Base-by-base conservation (phyloP, 345 rosid species). In the Brassica rapa region DNA sequence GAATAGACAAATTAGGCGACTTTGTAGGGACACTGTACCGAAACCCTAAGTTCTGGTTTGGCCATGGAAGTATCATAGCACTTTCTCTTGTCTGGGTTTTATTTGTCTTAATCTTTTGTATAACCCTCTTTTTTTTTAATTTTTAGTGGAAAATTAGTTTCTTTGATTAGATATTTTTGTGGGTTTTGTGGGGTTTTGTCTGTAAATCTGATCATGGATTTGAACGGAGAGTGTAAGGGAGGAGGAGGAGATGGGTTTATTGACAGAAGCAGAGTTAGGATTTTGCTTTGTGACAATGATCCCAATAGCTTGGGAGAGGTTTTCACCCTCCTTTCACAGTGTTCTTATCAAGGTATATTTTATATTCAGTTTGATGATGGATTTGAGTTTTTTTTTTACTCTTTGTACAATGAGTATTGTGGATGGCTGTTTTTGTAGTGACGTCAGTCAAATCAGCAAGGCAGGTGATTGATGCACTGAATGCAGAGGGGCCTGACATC, bases 201-300 rank as follows among this genome's bases (percentile, higher is more conserved):
- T 70, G 83, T 74, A n/a, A 70, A 55, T 75, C 73, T 73, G 81
- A 88, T 82, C 79, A 79, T 86, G 83, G 93, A 80, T 84, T 83
- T 89, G 87, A 91, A 86, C 81, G 83, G 78, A 35, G 95, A 88
- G 77, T 67, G 82, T 63, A 88, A 84, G 32, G 77, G 87, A 39
- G 94, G 92, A 74, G 95, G 59, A 53, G 59, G 59, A 53, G 59
- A 91, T 73, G 98, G 98, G 37, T 87, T 95, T 33, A 86, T 90
- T 80, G 99, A 95, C 55, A 85, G 99, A 86, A 93, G 99, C 87
- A 93, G 89, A 90, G 99, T 95, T 66, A 88, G 99, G 85, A 95
- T 95, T 82, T 82, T 95, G 93, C 84, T 95, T 49, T 95, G 99
- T 57, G 99, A 95, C 79, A 93, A 88, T 70, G 94, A 93, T 82